These are phyloP conservation scores for Ehretia macrophylla DNA, from an alignment of 257 asterid species.

Conservation along the genomic window DNA sequence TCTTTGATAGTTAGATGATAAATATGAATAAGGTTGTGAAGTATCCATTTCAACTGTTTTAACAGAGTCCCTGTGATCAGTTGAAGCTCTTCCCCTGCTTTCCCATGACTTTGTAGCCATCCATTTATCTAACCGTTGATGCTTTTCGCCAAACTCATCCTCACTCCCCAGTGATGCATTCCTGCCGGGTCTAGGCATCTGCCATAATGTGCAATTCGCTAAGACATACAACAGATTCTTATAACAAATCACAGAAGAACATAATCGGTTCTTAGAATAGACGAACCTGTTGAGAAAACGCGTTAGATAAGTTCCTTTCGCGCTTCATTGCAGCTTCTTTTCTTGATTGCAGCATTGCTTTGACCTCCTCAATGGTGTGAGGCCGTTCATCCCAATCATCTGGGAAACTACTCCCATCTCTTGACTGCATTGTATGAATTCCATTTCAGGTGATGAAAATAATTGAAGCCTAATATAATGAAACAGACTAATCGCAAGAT, in stretches of 20 bases:
- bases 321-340: constrained; percentile 23
- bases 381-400: constrained; percentile 36
- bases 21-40: constrained; percentile 24
- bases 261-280: neutral
- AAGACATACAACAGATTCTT: neutral
- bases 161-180: constrained; percentile 31
- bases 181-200: constrained; percentile 26
- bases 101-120: constrained; percentile 33
- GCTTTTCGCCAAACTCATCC: constrained; percentile 25
- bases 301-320: constrained; percentile 23
- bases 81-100: constrained; percentile 31
- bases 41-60: constrained; percentile 38
- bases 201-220: neutral
- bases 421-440: constrained; percentile 17
- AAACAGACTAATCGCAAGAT: neutral
- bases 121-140: constrained; percentile 26
- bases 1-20: constrained; percentile 13
- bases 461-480: neutral
- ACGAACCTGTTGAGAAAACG: constrained; percentile 33
- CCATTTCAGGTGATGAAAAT: neutral
- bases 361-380: constrained; percentile 32
- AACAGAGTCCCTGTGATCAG: constrained; percentile 21
- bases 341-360: constrained; percentile 24
- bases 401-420: constrained; percentile 26
- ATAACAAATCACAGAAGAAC: neutral